Evolutionary conservation across 306 rosid genomes (phyloP), one percentile per base, ranked within the genome.

Genomic region (Quercus dentata): DNA sequence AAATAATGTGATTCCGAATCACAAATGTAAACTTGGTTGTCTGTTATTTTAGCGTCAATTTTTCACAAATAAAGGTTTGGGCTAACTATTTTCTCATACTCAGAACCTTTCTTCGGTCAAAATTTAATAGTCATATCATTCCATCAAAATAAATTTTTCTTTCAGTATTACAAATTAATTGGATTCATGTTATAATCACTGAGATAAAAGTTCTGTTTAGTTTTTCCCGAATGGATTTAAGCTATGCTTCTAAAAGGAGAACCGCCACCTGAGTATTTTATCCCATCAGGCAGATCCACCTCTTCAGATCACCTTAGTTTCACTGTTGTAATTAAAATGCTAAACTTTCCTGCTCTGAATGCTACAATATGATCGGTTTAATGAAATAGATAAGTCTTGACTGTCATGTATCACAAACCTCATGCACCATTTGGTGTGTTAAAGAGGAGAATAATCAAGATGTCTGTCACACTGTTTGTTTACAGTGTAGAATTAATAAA

Each of bases 1-100:
- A 71, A 84, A 79, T 54, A 79, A 68, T 27, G 71, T 69, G 67
- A 61, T 73, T 58, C 69, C 19, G 13, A 56, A 67, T 68, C 65
- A 76, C 56, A 52, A 69, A 12, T 33, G 6, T 13, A 46, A n/a
- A 61, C 33, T 6, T 52, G 30, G 52, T 68, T 19, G 25, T 68
- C 51, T 35, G 52, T 68, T 33, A 35, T 68, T 6, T 38, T 35
- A 18, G 12, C 1, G 1, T 19, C 17, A 0, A 33, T 17, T 49
- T 19, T 67, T 46, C 72, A 33, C 12, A 17, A 4, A 35, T 68
- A 18, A 19, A 18, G 72, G 38, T 35, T 14, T 10, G 52, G 52
- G n/a, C 6, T 17, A 68, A 33, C 38, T 33, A 8, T 35, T 19
- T 68, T n/a, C 52, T 35, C 27, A 19, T 33, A 35, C 25, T 68